phyloP scores from a whole-genome alignment of 306 rosid genomes.

The Quercus bicolor region DNA sequence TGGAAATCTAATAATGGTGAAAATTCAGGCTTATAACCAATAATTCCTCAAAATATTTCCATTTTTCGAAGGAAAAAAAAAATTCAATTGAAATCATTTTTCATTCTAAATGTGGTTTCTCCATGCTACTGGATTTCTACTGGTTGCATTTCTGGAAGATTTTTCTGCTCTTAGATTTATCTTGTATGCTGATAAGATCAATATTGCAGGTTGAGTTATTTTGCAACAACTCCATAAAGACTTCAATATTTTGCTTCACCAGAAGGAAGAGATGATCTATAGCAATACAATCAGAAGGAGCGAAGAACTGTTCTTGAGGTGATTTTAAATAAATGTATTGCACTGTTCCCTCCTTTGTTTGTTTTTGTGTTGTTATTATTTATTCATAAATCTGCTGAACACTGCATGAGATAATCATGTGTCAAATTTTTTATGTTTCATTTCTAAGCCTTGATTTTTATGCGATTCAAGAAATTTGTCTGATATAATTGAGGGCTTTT shows the following conservation, averaged over 20 bases:
- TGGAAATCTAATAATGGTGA: neutral
- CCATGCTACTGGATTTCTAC: neutral
- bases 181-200: slow-evolving; percentile 7
- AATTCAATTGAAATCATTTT: neutral
- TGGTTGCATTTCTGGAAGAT: neutral
- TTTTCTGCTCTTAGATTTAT: slow-evolving; percentile 17
- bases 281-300: slow-evolving; percentile 93
- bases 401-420: too few species aligned
- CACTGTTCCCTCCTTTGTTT: neutral
- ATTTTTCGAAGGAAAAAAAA: neutral
- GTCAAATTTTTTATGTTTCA: neutral
- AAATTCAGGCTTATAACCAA: neutral
- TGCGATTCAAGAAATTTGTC: neutral
- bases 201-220: slow-evolving; percentile 75
- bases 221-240: slow-evolving; percentile 70
- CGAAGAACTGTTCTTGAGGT: slow-evolving; percentile 91
- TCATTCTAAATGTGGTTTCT: slow-evolving; percentile 7
- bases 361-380: neutral
- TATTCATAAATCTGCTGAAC: neutral
- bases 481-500: neutral
- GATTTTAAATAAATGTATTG: slow-evolving; percentile 14
- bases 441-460: neutral
- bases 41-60: neutral
- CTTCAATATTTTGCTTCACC: slow-evolving; percentile 87
- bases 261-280: slow-evolving; percentile 96